Base-by-base conservation (phyloP, 768 basidiomycete genomes). In the Hygrophorus pudorinus region DNA sequence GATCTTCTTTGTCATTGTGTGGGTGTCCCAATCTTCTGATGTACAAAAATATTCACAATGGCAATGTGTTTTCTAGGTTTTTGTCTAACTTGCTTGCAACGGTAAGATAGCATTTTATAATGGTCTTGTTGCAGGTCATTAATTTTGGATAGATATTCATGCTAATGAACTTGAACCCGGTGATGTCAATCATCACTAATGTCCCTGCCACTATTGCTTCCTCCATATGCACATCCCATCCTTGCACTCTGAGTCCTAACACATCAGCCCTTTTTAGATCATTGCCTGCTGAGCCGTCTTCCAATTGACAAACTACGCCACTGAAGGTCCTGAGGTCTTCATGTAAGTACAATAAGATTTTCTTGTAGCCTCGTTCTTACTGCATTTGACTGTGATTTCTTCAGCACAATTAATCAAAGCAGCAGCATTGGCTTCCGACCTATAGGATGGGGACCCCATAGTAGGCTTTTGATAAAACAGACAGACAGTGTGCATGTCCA, bases 1-100 rank as follows among this genome's bases (percentile, higher is more conserved):
- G 57, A 62, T 80, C 58, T 24, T 30, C 34, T 35, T 48, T 18
- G 28, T 45, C 38, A n/a, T 33, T 20, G 8, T 35, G 38, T 24
- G 21, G 18, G 29, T 24, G 18, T 14, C 24, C 18, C 9, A 27
- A 17, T 41, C 36, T 12, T 35, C 29, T 38, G 29, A 27, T 40
- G 20, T 6, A 40, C 36, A 39, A 34, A 11, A 27, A 9, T 39
- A 24, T 24, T 24, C 24, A 24, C 24, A 24, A 7, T 24, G 3
- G 24, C 24, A 7, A 3, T 24, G 24, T 37, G 31, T 31, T n/a
- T 50, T 30, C 45, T 52, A 83, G 80, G 27, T 85, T 85, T 64
- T 53, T 82, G 55, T 70, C 78, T n/a, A 85, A 85, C 60, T 52
- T 81, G 51, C 54, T 82, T 31, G 80, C 75, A 10, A 73, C 72